These are phyloP conservation scores for Borealophlyctis nickersoniae DNA, from an alignment of 192 early-diverging fungal genomes.

Conservation along the genomic window DNA sequence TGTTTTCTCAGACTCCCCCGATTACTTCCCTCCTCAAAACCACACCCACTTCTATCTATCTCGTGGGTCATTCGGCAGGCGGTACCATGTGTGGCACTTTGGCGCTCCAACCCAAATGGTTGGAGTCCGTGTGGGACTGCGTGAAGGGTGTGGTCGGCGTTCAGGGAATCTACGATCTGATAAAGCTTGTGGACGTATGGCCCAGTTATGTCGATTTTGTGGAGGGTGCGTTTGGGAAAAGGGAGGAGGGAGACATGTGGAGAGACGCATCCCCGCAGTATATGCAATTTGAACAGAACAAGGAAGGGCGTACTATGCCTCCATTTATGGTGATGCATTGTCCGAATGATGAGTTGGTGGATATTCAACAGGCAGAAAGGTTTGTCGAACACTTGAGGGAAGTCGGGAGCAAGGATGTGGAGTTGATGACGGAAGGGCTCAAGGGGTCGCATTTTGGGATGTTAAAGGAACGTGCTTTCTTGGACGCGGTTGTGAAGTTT, in stretches of 20 bases:
- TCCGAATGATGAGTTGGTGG: constrained; percentile 67
- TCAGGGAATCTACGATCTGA: constrained; percentile 84
- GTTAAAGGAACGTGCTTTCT: constrained; percentile 24
- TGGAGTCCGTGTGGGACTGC: constrained; percentile 15
- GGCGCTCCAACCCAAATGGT: constrained; percentile 46
- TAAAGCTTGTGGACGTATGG: constrained; percentile 54
- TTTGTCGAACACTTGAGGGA: constrained; percentile 35
- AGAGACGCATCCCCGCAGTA: constrained; percentile 45
- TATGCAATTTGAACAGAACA: too few relatives aligned
- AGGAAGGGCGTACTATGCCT: constrained; percentile 31
- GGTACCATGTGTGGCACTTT: constrained; percentile 68
- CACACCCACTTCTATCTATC: constrained; percentile 41
- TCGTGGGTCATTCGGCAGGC: constrained; percentile 78
- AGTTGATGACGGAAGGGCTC: constrained; percentile 18
- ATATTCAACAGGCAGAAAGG: constrained; percentile 49
- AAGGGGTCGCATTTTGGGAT: constrained; percentile 38
- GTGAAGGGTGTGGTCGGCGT: constrained; percentile 65
- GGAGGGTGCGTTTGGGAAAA: constrained; percentile 60
- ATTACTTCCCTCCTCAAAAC: not conserved
- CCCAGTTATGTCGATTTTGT: constrained; percentile 74
- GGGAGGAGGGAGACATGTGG: constrained; percentile 35
- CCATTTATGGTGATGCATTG: constrained; percentile 67
- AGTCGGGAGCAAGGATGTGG: not conserved
- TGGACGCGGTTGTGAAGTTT: constrained; percentile 33
- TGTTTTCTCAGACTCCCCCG: constrained; percentile 35